These are phyloP conservation scores for Comarum palustre DNA, from an alignment of 306 rosid species.

Conservation along the genomic window DNA sequence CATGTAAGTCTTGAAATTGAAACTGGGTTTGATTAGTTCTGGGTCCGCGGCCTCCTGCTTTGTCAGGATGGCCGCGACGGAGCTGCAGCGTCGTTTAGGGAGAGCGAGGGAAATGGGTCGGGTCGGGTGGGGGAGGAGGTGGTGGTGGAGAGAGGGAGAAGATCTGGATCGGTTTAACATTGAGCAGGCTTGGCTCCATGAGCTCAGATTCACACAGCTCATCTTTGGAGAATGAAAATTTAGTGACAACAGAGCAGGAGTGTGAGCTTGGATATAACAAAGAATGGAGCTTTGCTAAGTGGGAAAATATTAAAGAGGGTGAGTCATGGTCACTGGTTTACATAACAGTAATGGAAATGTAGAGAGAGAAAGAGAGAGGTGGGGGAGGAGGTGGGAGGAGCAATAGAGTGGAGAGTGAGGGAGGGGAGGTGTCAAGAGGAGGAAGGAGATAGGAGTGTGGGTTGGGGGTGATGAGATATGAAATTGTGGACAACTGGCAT, in stretches of 20 bases:
- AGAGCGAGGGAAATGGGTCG: slow-evolving; percentile 15
- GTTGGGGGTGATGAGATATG: background rate
- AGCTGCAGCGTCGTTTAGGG: slow-evolving; percentile 2
- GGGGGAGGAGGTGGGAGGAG: background rate
- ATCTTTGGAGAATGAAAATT: slow-evolving; percentile 9
- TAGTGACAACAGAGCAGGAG: background rate
- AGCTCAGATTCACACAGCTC: slow-evolving; percentile 47
- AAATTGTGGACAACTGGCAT: background rate
- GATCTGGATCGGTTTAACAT: slow-evolving; percentile 41
- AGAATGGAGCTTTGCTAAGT: background rate
- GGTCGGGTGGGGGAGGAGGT: slow-evolving; percentile 18
- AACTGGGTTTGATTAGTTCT: slow-evolving; percentile 8
- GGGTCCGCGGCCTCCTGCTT: slow-evolving; percentile 23
- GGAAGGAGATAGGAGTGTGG: background rate
- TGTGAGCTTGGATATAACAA: background rate
- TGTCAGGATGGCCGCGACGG: slow-evolving; percentile 40
- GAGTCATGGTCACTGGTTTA: background rate
- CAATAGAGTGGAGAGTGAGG: background rate
- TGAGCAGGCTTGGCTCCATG: slow-evolving; percentile 39
- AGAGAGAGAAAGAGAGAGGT: background rate
- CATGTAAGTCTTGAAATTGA: slow-evolving; percentile 59
- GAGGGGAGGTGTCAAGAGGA: background rate
- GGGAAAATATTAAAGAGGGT: background rate
- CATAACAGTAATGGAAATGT: background rate
- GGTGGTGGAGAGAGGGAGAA: slow-evolving; percentile 19